Conservation (phyloP, 2,329 filamentous ascomycete species). For the Fonsecaea erecta region DNA sequence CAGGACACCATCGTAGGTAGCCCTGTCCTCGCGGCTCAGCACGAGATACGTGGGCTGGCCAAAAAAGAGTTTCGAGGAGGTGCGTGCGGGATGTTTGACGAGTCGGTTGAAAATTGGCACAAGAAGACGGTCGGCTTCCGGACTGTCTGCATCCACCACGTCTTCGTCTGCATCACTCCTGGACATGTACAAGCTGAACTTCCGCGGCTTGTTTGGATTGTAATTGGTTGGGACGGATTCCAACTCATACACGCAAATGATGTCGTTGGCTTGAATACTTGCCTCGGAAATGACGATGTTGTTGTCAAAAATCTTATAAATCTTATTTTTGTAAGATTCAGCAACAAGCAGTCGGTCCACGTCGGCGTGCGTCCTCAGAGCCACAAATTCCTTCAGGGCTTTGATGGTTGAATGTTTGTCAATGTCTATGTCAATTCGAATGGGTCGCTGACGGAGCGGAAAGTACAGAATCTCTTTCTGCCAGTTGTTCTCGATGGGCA, state of each 20-base stretch:
- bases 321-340: slow-evolving; percentile 81
- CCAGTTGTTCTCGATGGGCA: slow-evolving; percentile 87
- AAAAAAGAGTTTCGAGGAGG: slow-evolving; percentile 43
- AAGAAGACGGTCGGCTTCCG: slow-evolving; percentile 52
- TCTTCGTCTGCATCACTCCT: slow-evolving; percentile 47
- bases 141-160: slow-evolving; percentile 48
- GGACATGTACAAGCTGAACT: slow-evolving; percentile 44
- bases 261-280: slow-evolving; percentile 64
- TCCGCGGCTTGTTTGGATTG: slow-evolving; percentile 60
- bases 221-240: slow-evolving; percentile 80
- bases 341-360: slow-evolving; percentile 72
- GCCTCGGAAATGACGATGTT: slow-evolving; percentile 70
- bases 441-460: slow-evolving; percentile 72
- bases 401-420: slow-evolving; percentile 68
- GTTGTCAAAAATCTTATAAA: slow-evolving; percentile 86
- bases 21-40: slow-evolving; percentile 73
- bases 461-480: slow-evolving; percentile 74
- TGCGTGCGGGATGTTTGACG: slow-evolving; percentile 38
- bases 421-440: slow-evolving; percentile 76
- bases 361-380: slow-evolving; percentile 55
- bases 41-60: slow-evolving; percentile 67
- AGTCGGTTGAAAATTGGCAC: slow-evolving; percentile 55
- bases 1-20: slow-evolving; percentile 71
- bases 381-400: slow-evolving; percentile 56
- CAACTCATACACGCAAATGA: slow-evolving; percentile 75